Evolutionary conservation across 257 asterid genomes (phyloP).

Genomic region (Nemophila menziesii): DNA sequence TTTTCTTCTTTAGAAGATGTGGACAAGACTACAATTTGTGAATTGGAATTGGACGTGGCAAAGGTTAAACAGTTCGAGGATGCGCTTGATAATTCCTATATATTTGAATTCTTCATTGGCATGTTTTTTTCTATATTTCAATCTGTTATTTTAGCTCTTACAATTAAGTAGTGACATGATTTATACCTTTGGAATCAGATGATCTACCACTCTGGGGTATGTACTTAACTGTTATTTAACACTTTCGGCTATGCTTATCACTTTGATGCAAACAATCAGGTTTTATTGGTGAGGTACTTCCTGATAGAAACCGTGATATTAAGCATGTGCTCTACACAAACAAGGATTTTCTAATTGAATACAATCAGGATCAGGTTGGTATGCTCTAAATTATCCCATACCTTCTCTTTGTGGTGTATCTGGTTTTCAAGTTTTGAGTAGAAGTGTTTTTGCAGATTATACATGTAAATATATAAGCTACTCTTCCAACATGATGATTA

Average conservation of each 20-base stretch:
- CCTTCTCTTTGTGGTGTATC: too few species aligned
- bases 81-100: slow-evolving; percentile 54
- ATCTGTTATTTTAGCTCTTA: neutral
- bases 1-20: slow-evolving; percentile 36
- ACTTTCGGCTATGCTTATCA: neutral
- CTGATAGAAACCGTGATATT: slow-evolving; percentile 38
- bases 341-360: slow-evolving; percentile 46
- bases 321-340: slow-evolving; percentile 55
- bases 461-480: slow-evolving; percentile 60
- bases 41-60: slow-evolving; percentile 45
- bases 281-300: slow-evolving; percentile 57
- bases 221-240: slow-evolving; percentile 6
- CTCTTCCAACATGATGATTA: neutral
- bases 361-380: slow-evolving; percentile 56
- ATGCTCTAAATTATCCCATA: neutral
- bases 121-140: slow-evolving; percentile 8
- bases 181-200: slow-evolving; percentile 31
- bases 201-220: slow-evolving; percentile 83
- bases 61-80: slow-evolving; percentile 57
- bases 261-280: slow-evolving; percentile 21
- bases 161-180: neutral
- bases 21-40: slow-evolving; percentile 35
- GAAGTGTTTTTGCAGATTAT: slow-evolving; percentile 42
- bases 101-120: slow-evolving; percentile 75
- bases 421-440: neutral